Evolutionary conservation across 257 asterid species (phyloP).

Genomic region (Solanum phureja): DNA sequence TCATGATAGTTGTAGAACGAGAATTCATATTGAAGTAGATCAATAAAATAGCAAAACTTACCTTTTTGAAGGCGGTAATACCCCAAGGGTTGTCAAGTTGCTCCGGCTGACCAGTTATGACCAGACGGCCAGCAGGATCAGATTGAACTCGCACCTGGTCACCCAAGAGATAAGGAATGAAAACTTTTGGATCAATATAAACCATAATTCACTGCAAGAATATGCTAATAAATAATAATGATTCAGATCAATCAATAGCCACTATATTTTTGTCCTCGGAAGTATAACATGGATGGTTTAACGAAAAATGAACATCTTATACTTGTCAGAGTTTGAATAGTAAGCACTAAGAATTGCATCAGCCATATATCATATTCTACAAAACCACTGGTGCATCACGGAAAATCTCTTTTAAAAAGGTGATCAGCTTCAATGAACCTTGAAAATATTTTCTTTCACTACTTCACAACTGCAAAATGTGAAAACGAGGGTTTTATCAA

Average conservation of each 20-base stretch:
- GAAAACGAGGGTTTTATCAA: background rate
- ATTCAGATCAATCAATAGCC: background rate
- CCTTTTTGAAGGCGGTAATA: conserved; percentile 80
- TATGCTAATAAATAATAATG: background rate
- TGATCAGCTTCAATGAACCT: background rate
- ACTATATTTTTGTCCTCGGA: background rate
- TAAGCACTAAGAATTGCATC: background rate
- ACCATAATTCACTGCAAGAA: background rate
- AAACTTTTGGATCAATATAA: background rate
- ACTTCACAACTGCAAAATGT: background rate
- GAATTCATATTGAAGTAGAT: background rate
- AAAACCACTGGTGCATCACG: background rate
- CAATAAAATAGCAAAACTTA: background rate
- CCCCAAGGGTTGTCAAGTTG: conserved; percentile 94
- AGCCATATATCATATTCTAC: background rate
- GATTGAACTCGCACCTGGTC: conserved; percentile 87
- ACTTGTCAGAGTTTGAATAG: background rate
- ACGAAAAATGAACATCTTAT: background rate
- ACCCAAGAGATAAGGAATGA: background rate
- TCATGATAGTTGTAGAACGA: background rate
- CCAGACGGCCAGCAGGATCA: conserved; percentile 89
- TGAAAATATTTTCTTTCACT: background rate
- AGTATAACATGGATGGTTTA: background rate
- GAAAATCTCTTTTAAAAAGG: background rate
- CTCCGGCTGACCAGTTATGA: conserved; percentile 89